A percentile compares a stretch with the other conserved stretches of the same genome.
Evolutionary conservation across 2,329 filamentous ascomycete genomes (phyloP).

Genomic region (Arthrinium puccinioides): DNA sequence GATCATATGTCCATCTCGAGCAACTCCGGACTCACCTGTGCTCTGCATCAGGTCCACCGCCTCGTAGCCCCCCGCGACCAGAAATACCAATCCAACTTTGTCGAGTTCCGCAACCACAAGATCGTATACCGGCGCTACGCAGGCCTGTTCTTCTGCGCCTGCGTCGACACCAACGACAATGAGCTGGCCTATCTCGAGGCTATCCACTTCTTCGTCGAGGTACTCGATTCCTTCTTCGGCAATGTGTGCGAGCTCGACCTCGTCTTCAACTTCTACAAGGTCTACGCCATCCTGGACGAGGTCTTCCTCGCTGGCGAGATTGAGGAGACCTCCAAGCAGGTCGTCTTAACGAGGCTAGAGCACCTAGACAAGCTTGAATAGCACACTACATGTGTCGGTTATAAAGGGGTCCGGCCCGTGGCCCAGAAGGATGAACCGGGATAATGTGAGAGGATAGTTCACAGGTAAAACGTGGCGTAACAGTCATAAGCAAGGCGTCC

Average conservation of each 20-base stretch:
- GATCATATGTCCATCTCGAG: neutral
- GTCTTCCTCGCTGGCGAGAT: constrained; percentile 97
- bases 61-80: constrained; percentile 96
- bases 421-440: too few relatives aligned
- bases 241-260: constrained; percentile 98
- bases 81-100: constrained; percentile 99
- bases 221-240: constrained; percentile 96
- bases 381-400: too few relatives aligned
- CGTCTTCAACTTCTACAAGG: constrained; percentile 75
- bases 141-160: constrained; percentile 97
- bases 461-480: too few relatives aligned
- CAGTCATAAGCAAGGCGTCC: too few relatives aligned
- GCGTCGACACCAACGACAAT: constrained; percentile 98
- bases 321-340: constrained; percentile 97
- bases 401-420: too few relatives aligned
- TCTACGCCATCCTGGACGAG: constrained; percentile 97
- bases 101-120: constrained; percentile 92
- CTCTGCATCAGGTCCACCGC: constrained; percentile 68
- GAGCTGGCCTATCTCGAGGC: constrained; percentile 94
- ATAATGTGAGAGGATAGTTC: too few relatives aligned
- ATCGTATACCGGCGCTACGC: constrained; percentile 97
- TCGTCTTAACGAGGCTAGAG: constrained; percentile 87
- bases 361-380: constrained; percentile 95
- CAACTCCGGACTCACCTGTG: neutral
- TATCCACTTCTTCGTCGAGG: constrained; percentile 99